Base-by-base conservation (phyloP, 1,284 basidiomycete species). In the Gymnopus androsaceus region DNA sequence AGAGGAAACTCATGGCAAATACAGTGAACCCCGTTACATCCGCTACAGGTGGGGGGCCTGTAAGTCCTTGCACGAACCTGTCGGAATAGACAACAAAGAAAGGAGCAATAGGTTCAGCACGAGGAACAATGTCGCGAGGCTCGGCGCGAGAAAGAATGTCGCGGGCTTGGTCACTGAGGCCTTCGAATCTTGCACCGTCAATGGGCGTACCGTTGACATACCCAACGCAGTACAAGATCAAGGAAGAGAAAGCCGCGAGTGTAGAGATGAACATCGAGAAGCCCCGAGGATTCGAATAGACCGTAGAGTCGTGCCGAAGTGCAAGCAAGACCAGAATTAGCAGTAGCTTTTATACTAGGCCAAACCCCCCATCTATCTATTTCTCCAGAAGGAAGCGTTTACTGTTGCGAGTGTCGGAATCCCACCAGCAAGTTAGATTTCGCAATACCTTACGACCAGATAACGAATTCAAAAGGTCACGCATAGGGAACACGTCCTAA, bases 11-110 rank as follows among this genome's bases (percentile, higher is more conserved):
- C 21, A 84, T 67, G 8, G 75, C 67, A 59, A 40, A 7, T 12
- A 15, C 7, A n/a, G 27, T 30, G 53, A 58, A 42, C 59, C 80
- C 82, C 58, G 65, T 61, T 44, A 84, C 69, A 2, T 71, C 63
- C 19, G 78, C 69, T 5, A 70, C 69, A 12, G 72, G 63, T 9
- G 82, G 81, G 1, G 78, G 77, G 0, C 73, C 76, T 27, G 66
- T 76, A 4, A 68, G 64, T 0, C 75, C 75, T 47, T 69, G 69
- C 31, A 76, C 67, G 58, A 67, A 81, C 34, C 63, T 64, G 60
- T 84, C 81, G 21, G 68, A 72, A 63, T 84, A 84, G 6, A 76
- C 70, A 3, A 82, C 75, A 60, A 79, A 83, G 59, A 75, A 72
- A 33, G 82, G 81, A 3, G 79, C 72, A 42, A 23, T 34, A 27